phyloP scores from a whole-genome alignment of 495 filamentous ascomycete species.

The Lentithecium fluviatile region DNA sequence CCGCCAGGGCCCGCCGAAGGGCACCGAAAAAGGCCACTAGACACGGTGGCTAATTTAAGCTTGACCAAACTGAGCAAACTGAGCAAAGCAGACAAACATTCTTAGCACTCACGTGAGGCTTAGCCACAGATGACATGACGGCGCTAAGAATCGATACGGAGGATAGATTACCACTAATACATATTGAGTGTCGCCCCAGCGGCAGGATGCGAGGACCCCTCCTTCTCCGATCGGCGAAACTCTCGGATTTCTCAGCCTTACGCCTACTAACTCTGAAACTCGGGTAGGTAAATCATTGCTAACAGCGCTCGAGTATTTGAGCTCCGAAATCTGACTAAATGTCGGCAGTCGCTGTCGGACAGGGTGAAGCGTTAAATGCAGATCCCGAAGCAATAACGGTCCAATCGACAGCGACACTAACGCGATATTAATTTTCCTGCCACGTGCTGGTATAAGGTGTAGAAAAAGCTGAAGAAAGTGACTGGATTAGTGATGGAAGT shows the following conservation, averaged over 20 bases:
- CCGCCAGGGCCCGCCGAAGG: conserved; percentile 1
- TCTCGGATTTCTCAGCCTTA: conserved; percentile 6
- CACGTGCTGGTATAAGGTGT: no score
- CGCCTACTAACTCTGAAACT: conserved; percentile 3
- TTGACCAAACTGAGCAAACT: conserved; percentile 6
- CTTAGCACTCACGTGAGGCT: conserved; percentile 6
- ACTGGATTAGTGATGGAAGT: no score
- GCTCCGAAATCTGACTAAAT: no score
- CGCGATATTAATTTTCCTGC: no score
- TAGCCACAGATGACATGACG: neutral
- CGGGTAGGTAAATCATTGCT: neutral
- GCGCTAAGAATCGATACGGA: conserved; percentile 5
- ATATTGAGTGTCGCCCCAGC: conserved; percentile 6
- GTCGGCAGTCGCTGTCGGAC: no score
- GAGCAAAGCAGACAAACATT: conserved; percentile 1
- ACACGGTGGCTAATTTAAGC: conserved; percentile 9
- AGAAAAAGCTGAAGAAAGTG: no score
- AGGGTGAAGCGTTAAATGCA: no score
- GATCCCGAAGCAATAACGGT: no score
- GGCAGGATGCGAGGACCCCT: conserved; percentile 9
- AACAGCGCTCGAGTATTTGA: conserved; percentile 1
- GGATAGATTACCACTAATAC: conserved; percentile 11
- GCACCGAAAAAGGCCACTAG: conserved; percentile 7
- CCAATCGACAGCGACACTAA: no score
- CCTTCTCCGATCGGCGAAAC: conserved; percentile 10